A percentile compares a stretch with the other conserved stretches of the same genome.
Conservation (phyloP, 129 eudicot species). For the Centaurea solstitialis region DNA sequence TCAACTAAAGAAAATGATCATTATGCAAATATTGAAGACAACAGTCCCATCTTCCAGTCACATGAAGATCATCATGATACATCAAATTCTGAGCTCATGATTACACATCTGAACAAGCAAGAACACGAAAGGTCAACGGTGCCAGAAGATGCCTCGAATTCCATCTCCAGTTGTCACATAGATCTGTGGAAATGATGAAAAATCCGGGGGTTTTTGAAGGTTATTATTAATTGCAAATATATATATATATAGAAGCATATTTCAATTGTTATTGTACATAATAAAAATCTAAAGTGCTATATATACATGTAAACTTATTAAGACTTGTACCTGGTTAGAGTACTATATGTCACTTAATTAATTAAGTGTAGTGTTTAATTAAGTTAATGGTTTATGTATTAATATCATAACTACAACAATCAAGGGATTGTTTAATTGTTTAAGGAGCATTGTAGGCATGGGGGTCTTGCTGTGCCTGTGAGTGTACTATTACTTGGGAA, state of each 20-base stretch:
- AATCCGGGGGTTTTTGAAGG: background rate
- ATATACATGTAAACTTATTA: constrained; percentile 28
- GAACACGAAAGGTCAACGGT: constrained; percentile 30
- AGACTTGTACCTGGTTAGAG: constrained; percentile 50
- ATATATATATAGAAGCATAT: constrained; percentile 14
- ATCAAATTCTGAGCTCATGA: constrained; percentile 28
- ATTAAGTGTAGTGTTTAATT: constrained; percentile 23
- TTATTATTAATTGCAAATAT: constrained; percentile 10
- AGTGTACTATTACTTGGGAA: constrained; percentile 28
- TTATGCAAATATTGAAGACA: constrained; percentile 31
- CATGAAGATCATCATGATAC: constrained; percentile 25
- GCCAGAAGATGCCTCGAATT: constrained; percentile 60
- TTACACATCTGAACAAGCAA: constrained; percentile 40
- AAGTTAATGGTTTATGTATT: constrained; percentile 26
- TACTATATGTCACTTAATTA: constrained; percentile 30
- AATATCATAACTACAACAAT: constrained; percentile 26
- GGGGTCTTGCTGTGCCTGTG: constrained; percentile 19
- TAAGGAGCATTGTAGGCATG: constrained; percentile 24
- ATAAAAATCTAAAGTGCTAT: constrained; percentile 32
- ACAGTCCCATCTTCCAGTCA: constrained; percentile 23
- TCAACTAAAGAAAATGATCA: constrained; percentile 45
- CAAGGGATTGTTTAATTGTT: constrained; percentile 25
- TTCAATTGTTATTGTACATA: constrained; percentile 31
- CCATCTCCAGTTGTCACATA: constrained; percentile 67
- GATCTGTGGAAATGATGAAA: constrained; percentile 74